Evolutionary conservation across 805 yeast species (phyloP).

Genomic region (Kuraishia piskuri): DNA sequence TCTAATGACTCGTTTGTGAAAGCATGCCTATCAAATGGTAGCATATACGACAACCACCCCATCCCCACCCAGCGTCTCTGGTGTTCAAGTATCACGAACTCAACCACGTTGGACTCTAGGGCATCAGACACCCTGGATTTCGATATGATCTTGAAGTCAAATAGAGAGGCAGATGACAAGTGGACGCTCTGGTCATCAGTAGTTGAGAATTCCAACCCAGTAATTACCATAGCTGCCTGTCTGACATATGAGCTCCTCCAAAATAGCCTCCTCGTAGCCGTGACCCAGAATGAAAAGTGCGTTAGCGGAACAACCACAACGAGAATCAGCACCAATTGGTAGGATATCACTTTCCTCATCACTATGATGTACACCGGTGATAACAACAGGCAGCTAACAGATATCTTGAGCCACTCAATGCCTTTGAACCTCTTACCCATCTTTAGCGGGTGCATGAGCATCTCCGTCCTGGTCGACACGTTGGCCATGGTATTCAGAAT

Average conservation of each 20-base stretch:
- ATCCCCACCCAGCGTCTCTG: conserved; percentile 56
- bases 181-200: neutral
- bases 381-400: conserved; percentile 22
- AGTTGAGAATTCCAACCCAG: conserved; percentile 26
- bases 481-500: conserved; percentile 39
- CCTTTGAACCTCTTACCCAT: conserved; percentile 3
- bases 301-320: conserved; percentile 30
- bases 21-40: conserved; percentile 44
- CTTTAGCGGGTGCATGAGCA: conserved; percentile 29
- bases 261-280: conserved; percentile 32
- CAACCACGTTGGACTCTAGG: conserved; percentile 32
- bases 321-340: conserved; percentile 25
- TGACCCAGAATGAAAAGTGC: conserved; percentile 40
- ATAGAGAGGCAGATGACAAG: neutral
- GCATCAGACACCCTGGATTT: conserved; percentile 1
- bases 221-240: conserved; percentile 26
- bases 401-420: conserved; percentile 22
- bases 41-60: conserved; percentile 44
- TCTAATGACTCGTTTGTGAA: conserved; percentile 34
- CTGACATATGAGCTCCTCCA: conserved; percentile 43
- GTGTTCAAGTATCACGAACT: conserved; percentile 44
- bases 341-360: conserved; percentile 23
- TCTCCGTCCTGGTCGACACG: conserved; percentile 31
- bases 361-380: conserved; percentile 37
- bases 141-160: conserved; percentile 6